Base-by-base conservation (phyloP, 1,139 yeast genomes). In the Taiozyma sp. region DNA sequence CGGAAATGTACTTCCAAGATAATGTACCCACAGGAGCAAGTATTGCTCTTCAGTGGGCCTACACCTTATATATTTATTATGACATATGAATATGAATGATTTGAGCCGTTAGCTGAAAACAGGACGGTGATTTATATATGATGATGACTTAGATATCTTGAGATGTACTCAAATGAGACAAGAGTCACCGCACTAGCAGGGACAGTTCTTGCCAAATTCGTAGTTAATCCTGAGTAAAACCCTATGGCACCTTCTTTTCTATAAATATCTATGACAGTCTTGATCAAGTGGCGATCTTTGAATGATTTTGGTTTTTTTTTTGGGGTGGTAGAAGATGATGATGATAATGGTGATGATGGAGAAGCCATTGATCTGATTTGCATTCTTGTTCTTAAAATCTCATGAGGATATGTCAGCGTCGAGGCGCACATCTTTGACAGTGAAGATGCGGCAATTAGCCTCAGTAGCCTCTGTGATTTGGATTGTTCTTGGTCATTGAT, bases 141-240 rank as follows among this genome's bases (percentile, higher is more conserved):
- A 40, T 39, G 56, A 40, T 39, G 56, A 16, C 45, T 45, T 9
- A 62, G 44, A 39, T 61, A 83, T 45, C 81, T 77, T 61, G 89
- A 85, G 65, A 91, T 82, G 64, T 89, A 81, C 68, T 93, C 99
- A 69, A 89, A 93, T 41, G 96, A 87, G n/a, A 92, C 92, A 60
- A 93, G 74, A 3, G 99, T 93, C 24, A 93, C 89, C 1, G 97
- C 97, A 63, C 93, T 84, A 8, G 97, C 93, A 6, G 99, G 99
- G 2, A 93, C 90, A 0, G 99, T 95, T 62, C 99, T 76, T 38
- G 90, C 80, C 65, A 93, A 73, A 65, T 93, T 93, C 19, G 96
- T 85, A 1, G 83, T 78, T 64, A 92, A 86, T 0, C 99, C 99
- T 1, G 96, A 86, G 65, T 93, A 93, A 66, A 90, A 93, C 4